Conservation (phyloP, 2,329 filamentous ascomycete species). For the Aspergillus ruber region DNA sequence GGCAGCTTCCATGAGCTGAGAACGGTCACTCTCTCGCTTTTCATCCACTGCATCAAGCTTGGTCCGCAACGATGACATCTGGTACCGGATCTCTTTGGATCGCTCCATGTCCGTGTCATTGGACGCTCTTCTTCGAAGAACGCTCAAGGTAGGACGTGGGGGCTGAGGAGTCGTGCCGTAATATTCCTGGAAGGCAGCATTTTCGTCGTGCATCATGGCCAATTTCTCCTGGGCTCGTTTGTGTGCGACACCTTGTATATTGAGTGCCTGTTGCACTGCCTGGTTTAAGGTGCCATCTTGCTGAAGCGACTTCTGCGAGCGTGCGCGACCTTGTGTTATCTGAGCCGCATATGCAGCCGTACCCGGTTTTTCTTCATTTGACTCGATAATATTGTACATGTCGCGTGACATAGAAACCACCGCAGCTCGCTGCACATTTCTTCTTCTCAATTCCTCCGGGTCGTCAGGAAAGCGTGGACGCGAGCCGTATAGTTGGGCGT, state of each 20-base stretch:
- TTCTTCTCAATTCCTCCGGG: conserved; percentile 64
- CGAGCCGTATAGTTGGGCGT: conserved; percentile 72
- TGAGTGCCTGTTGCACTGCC: conserved; percentile 19
- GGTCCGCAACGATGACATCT: conserved; percentile 73
- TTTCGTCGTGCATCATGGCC: conserved; percentile 68
- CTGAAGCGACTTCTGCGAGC: conserved; percentile 25
- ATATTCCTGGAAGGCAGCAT: conserved; percentile 65
- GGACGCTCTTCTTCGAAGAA: conserved; percentile 58
- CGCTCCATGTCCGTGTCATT: conserved; percentile 66
- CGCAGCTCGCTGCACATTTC: conserved; percentile 70
- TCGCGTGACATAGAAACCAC: conserved; percentile 83
- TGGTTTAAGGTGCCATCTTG: conserved; percentile 14
- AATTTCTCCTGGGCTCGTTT: conserved; percentile 78
- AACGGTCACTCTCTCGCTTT: conserved; percentile 62
- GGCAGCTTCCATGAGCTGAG: conserved; percentile 67
- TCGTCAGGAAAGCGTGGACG: conserved; percentile 66
- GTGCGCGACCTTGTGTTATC: conserved; percentile 27
- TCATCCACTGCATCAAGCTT: conserved; percentile 44
- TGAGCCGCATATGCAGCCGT: conserved; percentile 25
- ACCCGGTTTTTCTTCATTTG: conserved; percentile 16
- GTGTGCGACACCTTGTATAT: conserved; percentile 79
- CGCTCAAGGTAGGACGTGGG: conserved; percentile 43
- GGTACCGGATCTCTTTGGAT: conserved; percentile 65
- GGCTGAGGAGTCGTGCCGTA: conserved; percentile 57
- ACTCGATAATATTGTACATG: conserved; percentile 64